Base-by-base conservation (phyloP, 202 grass and related monocot species). In the Digitaria exilis region DNA sequence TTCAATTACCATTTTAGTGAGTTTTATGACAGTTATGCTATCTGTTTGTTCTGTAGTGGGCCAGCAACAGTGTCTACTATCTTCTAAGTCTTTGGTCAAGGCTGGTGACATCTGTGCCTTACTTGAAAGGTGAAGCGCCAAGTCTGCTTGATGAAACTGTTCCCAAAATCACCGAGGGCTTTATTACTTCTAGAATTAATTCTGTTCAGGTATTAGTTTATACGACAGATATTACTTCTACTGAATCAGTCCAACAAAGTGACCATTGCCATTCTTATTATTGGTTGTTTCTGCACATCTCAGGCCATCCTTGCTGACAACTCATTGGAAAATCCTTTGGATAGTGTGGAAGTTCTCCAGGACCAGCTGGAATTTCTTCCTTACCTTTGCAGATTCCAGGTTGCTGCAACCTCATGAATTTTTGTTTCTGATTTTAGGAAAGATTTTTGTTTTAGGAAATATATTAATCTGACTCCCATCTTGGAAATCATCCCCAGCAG, bases 361-460 rank as follows among this genome's bases (percentile, higher is more conserved):
- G 96, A 99, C 80, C 96, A 99, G 79, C 71, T 99, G 51, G 96
- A 99, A 73, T 94, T 92, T 87, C 92, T 99, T 85, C 96, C 96
- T 82, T 96, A 96, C 69, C 96, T 99, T 80, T 96, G 93, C 80
- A 92, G 96, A 94, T 99, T 99, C 74, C 90, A 99, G 96, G 96
- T 97, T 91, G 52, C 31, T 57, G 66, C 80, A 65, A 83, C 21
- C 16, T 79, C 69, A 58, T 69, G 42, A 69, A 18, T 84, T 84
- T 56, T 80, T 4, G 17, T 71, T 76, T 87, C 43, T 84, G 3
- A 37, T 80, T 79, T 85, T 22, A 46, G 30, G 16, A 68, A 13
- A 57, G 2, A 48, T 60, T 62, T 94, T 48, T 71, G 45, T 89
- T 86, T 84, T 8, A 73, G 44, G 79, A 41, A 65, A 69, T 69